Percentiles rank a stretch among this genome's conserved stretches.
Evolutionary conservation across 2,329 filamentous ascomycete genomes (phyloP).

Genomic region (Thelonectria olida): DNA sequence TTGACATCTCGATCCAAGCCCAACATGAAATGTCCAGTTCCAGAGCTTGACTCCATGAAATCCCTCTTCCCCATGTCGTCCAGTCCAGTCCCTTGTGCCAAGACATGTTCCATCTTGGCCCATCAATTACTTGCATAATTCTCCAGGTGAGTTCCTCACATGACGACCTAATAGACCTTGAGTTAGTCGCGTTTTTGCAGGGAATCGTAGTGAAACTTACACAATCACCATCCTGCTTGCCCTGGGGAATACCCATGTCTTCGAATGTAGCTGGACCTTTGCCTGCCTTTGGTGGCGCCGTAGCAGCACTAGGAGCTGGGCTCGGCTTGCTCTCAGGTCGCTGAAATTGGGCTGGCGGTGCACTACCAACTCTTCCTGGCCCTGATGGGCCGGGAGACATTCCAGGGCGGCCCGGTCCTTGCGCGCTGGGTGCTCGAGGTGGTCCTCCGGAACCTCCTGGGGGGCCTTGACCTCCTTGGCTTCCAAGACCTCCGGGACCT

Average conservation of each 20-base stretch:
- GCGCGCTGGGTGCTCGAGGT: constrained; percentile 36
- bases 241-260: constrained; percentile 93
- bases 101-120: neutral
- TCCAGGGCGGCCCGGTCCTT: constrained; percentile 33
- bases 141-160: constrained; percentile 29
- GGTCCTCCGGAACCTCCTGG: constrained; percentile 18
- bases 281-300: constrained; percentile 52
- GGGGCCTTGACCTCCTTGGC: neutral
- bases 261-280: constrained; percentile 96
- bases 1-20: constrained; percentile 14
- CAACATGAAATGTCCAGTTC: constrained; percentile 1
- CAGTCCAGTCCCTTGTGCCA: neutral
- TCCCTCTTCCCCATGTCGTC: constrained; percentile 3
- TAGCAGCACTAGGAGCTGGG: constrained; percentile 44
- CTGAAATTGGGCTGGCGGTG: constrained; percentile 46
- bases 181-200: constrained; percentile 7
- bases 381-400: constrained; percentile 30
- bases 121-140: neutral
- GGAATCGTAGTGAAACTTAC: constrained; percentile 63
- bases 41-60: constrained; percentile 16
- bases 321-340: constrained; percentile 41
- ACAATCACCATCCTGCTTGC: constrained; percentile 88
- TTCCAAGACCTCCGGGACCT: constrained; percentile 6
- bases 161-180: constrained; percentile 33
- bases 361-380: constrained; percentile 48